phyloP scores from a whole-genome alignment of 1,284 basidiomycete genomes.

The Tilletia horrida region DNA sequence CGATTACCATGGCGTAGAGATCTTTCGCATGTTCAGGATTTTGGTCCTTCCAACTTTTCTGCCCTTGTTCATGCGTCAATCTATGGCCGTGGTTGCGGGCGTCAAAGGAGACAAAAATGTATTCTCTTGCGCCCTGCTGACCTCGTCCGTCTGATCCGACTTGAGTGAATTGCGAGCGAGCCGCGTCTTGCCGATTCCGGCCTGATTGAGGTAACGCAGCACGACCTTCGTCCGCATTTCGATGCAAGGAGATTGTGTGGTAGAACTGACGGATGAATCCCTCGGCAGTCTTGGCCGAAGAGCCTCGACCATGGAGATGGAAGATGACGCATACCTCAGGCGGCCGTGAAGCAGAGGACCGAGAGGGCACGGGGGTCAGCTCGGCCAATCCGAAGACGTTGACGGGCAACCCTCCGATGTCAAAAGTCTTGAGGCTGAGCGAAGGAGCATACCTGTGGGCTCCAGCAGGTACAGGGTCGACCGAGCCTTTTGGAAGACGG shows the following conservation, averaged over 20 bases:
- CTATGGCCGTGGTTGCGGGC: constrained; percentile 56
- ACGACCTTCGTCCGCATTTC: constrained; percentile 18
- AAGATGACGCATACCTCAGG: constrained; percentile 46
- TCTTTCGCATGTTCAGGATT: constrained; percentile 49
- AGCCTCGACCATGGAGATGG: constrained; percentile 50
- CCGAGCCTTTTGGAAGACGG: constrained; percentile 14
- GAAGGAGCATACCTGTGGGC: constrained; percentile 12
- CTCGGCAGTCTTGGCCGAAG: constrained; percentile 44
- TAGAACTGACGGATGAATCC: constrained; percentile 44
- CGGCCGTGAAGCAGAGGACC: constrained; percentile 31
- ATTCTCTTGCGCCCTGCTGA: constrained; percentile 28
- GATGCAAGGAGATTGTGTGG: constrained; percentile 30
- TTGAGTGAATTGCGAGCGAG: constrained; percentile 5
- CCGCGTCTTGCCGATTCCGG: too few relatives aligned
- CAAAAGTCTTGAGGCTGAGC: constrained; percentile 27
- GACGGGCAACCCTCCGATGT: constrained; percentile 47
- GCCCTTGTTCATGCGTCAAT: constrained; percentile 41
- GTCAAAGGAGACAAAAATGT: constrained; percentile 55
- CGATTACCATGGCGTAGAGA: constrained; percentile 57
- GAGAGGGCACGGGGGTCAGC: constrained; percentile 35
- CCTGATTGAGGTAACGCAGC: background rate
- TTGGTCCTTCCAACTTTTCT: constrained; percentile 55
- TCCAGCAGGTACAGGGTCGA: background rate
- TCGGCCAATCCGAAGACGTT: constrained; percentile 48
- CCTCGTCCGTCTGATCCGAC: too few relatives aligned